Conservation (phyloP, 2,329 filamentous ascomycete genomes). For the Trichoderma sp. region DNA sequence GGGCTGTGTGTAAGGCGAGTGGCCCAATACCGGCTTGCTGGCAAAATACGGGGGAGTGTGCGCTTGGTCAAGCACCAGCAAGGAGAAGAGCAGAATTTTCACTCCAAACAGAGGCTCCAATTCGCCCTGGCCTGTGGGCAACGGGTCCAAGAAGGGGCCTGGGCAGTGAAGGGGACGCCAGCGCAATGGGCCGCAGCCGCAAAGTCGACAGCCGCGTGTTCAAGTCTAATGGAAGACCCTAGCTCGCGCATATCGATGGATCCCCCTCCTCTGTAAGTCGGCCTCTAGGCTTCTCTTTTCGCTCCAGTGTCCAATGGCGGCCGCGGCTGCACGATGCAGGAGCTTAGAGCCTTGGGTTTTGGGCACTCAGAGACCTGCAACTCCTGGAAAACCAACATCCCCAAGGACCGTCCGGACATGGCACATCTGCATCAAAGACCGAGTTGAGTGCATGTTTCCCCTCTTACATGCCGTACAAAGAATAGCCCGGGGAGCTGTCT, state of each 20-base stretch:
- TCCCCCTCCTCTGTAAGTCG: conserved; percentile 7
- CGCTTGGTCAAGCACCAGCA: background rate
- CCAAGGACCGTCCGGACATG: background rate
- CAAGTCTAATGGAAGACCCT: conserved; percentile 5
- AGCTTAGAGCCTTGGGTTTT: conserved; percentile 15
- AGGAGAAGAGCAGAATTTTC: conserved; percentile 14
- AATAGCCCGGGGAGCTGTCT: background rate
- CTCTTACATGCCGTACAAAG: conserved; percentile 8
- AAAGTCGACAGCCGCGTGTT: conserved; percentile 18
- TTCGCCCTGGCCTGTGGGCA: conserved; percentile 3
- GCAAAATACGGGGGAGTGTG: conserved; percentile 19
- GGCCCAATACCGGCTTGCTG: conserved; percentile 18
- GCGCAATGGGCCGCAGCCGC: conserved; percentile 20
- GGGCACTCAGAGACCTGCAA: conserved; percentile 8
- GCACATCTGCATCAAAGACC: conserved; percentile 1
- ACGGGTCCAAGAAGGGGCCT: conserved; percentile 4
- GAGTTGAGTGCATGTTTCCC: conserved; percentile 11
- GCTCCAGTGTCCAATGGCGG: conserved; percentile 4
- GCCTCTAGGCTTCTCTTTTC: background rate
- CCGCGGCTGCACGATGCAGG: conserved; percentile 18
- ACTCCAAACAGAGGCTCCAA: conserved; percentile 8
- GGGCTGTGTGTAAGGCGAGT: conserved; percentile 17
- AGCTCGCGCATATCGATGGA: conserved; percentile 15
- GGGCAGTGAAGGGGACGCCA: conserved; percentile 1
- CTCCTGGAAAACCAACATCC: conserved; percentile 4